Conservation (phyloP, 2,329 filamentous ascomycete species). For the Verticillium nonalfalfae region DNA sequence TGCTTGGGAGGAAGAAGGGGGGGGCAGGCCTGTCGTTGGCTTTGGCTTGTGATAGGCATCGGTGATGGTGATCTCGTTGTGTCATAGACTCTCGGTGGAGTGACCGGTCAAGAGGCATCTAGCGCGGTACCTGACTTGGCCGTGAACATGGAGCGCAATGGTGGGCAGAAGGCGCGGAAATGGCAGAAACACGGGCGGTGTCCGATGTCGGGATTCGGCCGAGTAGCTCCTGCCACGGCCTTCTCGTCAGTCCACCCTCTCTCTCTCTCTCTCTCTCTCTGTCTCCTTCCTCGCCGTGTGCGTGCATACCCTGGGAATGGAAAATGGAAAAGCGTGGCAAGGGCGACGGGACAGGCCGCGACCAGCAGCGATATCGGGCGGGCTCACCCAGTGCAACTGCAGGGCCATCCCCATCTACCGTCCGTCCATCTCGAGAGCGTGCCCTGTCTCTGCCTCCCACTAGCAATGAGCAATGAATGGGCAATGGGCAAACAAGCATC, state of each 20-base stretch:
- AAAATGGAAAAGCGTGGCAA: background rate
- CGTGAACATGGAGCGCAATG: background rate
- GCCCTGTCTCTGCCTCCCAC: background rate
- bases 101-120: background rate
- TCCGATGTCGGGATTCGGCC: background rate
- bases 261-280: too few relatives aligned
- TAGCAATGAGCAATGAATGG: background rate
- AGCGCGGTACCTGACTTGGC: background rate
- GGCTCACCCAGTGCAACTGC: background rate
- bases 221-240: background rate
- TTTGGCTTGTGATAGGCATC: background rate
- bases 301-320: background rate
- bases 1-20: background rate
- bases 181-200: background rate
- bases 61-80: background rate
- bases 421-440: background rate
- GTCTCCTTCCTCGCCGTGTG: too few relatives aligned
- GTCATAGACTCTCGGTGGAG: background rate
- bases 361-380: background rate
- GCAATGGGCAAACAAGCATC: background rate
- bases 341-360: background rate
- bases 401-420: background rate
- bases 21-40: background rate
- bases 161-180: background rate
- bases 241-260: too few relatives aligned